Base-by-base conservation (phyloP, 176 grass and related monocot species). In the Aechmea fasciata region DNA sequence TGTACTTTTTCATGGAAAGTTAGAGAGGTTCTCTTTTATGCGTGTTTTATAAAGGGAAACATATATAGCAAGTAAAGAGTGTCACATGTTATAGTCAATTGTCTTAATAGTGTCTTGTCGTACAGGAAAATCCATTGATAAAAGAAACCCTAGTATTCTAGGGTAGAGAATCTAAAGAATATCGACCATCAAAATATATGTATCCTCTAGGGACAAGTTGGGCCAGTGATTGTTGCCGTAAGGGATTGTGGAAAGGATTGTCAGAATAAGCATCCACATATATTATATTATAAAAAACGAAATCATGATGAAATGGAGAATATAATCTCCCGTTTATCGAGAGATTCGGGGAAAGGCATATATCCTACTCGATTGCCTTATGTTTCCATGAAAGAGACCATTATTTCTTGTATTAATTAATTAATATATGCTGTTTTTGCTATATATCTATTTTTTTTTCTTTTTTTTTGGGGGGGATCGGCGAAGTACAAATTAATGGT, bases 141-240 rank as follows among this genome's bases (percentile, higher is more conserved):
- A 57, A 17, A 57, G 3, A 57, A 57, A 19, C n/a, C 14, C 3
- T 59, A 59, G 55, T 17, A 8, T 10, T 59, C n/a, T n/a, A n/a
- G n/a, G n/a, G 12, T 20, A 59, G 55, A 20, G 55, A 59, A 59
- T 59, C 55, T 59, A 59, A 20, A n/a, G 55, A 59, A n/a, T 59
- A 59, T 59, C 55, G 9, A 59, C 19, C 55, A 59, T 2, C 55
- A 6, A 20, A 19, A 20, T 10, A 6, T 2, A 17, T 18, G 55
- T 59, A 19, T 59, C 55, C 15, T 2, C n/a, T 59, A 18, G 55
- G 55, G n/a, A 10, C 14, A 61, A 59, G 20, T 6, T 61, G 15
- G n/a, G 10, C 10, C 7, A 61, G 5, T 2, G 55, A 61, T 15
- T 61, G 10, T 15, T 61, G 10, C 55, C 7, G 20, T n/a, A 20